A percentile compares a stretch with the other conserved stretches of the same genome.
Conservation (phyloP, 768 basidiomycete species). For the Trichaptum fuscoviolaceum region DNA sequence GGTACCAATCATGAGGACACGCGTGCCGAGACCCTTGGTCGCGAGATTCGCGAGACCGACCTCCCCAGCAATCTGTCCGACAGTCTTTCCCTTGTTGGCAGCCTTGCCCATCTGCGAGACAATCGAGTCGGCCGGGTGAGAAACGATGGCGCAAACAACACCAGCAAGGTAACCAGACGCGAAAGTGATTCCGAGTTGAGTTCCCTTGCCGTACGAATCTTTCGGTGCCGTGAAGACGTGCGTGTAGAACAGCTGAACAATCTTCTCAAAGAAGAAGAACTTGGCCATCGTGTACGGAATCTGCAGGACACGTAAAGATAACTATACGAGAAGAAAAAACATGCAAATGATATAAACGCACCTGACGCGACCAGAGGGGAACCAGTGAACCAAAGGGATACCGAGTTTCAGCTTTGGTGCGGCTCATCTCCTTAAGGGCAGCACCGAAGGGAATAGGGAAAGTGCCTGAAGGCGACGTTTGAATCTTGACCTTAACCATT, state of each 20-base stretch:
- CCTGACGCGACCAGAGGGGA: constrained; percentile 87
- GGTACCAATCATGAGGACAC: constrained; percentile 80
- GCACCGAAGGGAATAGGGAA: constrained; percentile 74
- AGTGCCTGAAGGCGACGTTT: constrained; percentile 67
- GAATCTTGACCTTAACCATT: constrained; percentile 91
- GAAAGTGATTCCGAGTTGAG: constrained; percentile 87
- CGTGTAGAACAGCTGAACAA: constrained; percentile 82
- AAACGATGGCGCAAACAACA: constrained; percentile 93
- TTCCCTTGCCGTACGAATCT: constrained; percentile 71
- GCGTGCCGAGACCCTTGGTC: constrained; percentile 83
- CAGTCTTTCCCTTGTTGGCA: constrained; percentile 73
- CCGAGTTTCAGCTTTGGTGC: constrained; percentile 63
- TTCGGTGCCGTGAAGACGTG: constrained; percentile 80
- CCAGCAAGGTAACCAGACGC: constrained; percentile 91
- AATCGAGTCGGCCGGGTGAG: constrained; percentile 92
- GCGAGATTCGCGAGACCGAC: constrained; percentile 59
- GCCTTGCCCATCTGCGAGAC: constrained; percentile 93
- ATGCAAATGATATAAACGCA: constrained; percentile 23
- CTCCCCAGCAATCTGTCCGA: constrained; percentile 67
- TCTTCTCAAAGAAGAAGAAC: constrained; percentile 94
- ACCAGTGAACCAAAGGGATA: constrained; percentile 83
- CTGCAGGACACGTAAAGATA: constrained; percentile 33
- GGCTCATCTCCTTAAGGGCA: constrained; percentile 67
- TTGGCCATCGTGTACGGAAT: constrained; percentile 99
- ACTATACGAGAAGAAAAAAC: neutral